phyloP scores from a whole-genome alignment of 1,139 yeast genomes.

The Saccharomyces hybrid region DNA sequence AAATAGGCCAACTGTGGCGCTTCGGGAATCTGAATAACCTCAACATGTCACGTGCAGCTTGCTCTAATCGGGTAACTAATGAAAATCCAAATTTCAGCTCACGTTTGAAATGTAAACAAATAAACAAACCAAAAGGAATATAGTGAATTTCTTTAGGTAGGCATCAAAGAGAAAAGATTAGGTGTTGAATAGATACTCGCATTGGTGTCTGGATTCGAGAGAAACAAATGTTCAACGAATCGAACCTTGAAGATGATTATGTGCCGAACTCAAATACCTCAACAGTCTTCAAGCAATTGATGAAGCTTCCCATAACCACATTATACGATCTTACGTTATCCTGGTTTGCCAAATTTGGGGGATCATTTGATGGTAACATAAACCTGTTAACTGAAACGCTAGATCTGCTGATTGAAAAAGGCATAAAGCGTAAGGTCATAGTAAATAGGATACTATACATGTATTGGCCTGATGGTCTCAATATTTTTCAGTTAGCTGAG shows the following conservation, averaged over 20 bases:
- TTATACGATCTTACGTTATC: constrained; percentile 15
- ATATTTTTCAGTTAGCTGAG: constrained; percentile 63
- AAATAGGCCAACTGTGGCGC: neutral
- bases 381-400: constrained; percentile 3
- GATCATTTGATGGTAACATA: constrained; percentile 4
- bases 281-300: constrained; percentile 12
- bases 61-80: neutral
- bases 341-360: constrained; percentile 18
- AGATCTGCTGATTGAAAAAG: constrained; percentile 6
- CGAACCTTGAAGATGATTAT: constrained; percentile 6
- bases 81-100: neutral
- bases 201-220: neutral
- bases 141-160: neutral
- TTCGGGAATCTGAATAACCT: too few species aligned
- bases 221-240: neutral
- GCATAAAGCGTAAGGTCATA: constrained; percentile 12
- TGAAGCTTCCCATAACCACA: constrained; percentile 14
- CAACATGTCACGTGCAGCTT: neutral
- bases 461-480: constrained; percentile 59
- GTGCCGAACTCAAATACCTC: constrained; percentile 12
- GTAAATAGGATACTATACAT: constrained; percentile 39
- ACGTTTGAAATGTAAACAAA: neutral
- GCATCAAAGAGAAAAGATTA: neutral
- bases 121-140: neutral
- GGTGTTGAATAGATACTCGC: neutral